Percentiles rank a stretch among this genome's conserved stretches.
Conservation (phyloP, 345 rosid species). For the Eutrema japonicum region DNA sequence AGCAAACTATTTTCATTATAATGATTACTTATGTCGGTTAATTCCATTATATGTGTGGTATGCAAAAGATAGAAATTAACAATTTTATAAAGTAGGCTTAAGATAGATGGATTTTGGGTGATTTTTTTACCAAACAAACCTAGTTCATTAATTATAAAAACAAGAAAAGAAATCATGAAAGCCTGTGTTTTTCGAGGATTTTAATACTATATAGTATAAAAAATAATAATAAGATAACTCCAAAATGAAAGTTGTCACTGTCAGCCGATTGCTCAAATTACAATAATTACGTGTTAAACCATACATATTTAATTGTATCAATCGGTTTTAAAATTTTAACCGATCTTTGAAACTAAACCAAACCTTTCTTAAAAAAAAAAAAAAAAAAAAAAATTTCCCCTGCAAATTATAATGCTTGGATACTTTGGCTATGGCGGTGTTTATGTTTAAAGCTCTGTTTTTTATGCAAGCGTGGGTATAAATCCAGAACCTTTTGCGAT, state of each 20-base stretch:
- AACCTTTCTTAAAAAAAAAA: not conserved
- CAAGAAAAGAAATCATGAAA: slow-evolving; percentile 30
- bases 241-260: slow-evolving; percentile 69
- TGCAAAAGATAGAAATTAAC: not conserved
- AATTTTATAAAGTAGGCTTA: slow-evolving; percentile 39
- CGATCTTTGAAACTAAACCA: slow-evolving; percentile 26
- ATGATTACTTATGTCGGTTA: slow-evolving; percentile 29
- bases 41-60: not conserved
- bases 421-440: slow-evolving; percentile 78
- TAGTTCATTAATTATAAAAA: slow-evolving; percentile 37
- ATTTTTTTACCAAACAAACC: slow-evolving; percentile 59
- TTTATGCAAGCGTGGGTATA: slow-evolving; percentile 99
- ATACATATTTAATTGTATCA: slow-evolving; percentile 16
- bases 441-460: slow-evolving; percentile 74
- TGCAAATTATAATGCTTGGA: slow-evolving; percentile 47
- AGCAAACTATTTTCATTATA: not conserved
- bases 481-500: slow-evolving; percentile 62
- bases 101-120: slow-evolving; percentile 32
- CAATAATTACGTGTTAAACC: slow-evolving; percentile 42
- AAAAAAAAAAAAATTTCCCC: not conserved
- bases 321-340: not conserved
- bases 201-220: slow-evolving; percentile 26
- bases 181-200: slow-evolving; percentile 56
- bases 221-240: slow-evolving; percentile 32
- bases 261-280: slow-evolving; percentile 58